Percentiles rank a stretch among this genome's conserved stretches.
phyloP scores from a whole-genome alignment of 371 early-diverging fungal species.

The Astathelohania contejeani region DNA sequence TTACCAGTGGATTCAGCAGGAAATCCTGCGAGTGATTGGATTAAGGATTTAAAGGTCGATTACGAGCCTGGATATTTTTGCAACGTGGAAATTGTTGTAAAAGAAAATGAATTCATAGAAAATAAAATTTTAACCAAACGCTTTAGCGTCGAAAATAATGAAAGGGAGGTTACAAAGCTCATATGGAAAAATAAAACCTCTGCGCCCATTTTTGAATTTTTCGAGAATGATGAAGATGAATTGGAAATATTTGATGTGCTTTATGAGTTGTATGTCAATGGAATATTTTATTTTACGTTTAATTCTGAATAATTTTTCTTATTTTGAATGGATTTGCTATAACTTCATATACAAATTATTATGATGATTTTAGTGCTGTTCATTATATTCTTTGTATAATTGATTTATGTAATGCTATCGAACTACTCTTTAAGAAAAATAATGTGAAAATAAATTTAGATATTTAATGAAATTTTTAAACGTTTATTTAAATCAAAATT shows the following conservation, averaged over 20 bases:
- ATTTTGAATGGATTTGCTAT: background rate
- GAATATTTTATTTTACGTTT: constrained; percentile 10
- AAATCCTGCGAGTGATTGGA: constrained; percentile 9
- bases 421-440: no score
- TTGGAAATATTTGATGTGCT: constrained; percentile 40
- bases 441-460: no score
- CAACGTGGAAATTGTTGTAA: constrained; percentile 26
- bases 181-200: constrained; percentile 27
- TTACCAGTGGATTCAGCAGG: constrained; percentile 3
- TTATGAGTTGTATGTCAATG: constrained; percentile 41
- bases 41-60: constrained; percentile 32
- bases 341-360: no score
- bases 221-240: constrained; percentile 20
- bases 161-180: constrained; percentile 17
- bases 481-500: no score
- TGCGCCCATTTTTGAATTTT: constrained; percentile 29
- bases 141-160: constrained; percentile 14
- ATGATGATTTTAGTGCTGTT: no score
- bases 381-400: no score
- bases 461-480: no score
- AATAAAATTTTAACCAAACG: constrained; percentile 33
- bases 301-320: background rate
- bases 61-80: constrained; percentile 32
- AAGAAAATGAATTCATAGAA: constrained; percentile 35
- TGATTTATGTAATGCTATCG: no score